phyloP scores from a whole-genome alignment of 352 stramenopile species.

The Phytophthora meadii region DNA sequence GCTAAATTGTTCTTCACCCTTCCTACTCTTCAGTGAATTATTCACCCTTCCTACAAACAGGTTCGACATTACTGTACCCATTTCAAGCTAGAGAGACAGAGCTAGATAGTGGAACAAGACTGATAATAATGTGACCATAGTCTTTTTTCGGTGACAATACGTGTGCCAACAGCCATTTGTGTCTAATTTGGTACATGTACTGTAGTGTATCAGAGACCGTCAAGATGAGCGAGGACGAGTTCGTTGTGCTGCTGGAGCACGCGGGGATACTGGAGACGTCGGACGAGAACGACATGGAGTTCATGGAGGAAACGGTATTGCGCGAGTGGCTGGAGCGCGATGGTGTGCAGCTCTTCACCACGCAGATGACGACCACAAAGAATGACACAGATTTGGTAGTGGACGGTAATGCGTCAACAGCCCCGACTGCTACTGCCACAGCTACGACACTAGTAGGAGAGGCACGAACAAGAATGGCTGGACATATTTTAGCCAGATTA shows the following conservation, averaged over 20 bases:
- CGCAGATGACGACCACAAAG: conserved; percentile 33
- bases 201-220: conserved; percentile 11
- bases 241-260: conserved; percentile 85
- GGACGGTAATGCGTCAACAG: conserved; percentile 26
- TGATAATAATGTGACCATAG: conserved; percentile 4
- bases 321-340: conserved; percentile 78
- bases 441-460: conserved; percentile 42
- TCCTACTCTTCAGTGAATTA: no score
- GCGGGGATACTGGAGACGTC: conserved; percentile 76
- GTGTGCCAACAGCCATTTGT: conserved; percentile 6
- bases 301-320: conserved; percentile 68
- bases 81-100: conserved; percentile 24
- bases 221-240: conserved; percentile 85
- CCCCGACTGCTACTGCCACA: conserved; percentile 23
- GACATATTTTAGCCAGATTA: conserved; percentile 57
- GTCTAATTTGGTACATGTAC: neutral
- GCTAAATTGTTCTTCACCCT: no score
- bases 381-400: conserved; percentile 32
- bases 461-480: conserved; percentile 44
- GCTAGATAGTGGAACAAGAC: conserved; percentile 17
- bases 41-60: no score
- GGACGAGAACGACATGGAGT: conserved; percentile 76
- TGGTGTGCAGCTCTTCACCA: conserved; percentile 68
- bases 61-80: conserved; percentile 33
- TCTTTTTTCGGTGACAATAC: neutral